These are phyloP conservation scores for Hypholoma fasciculare DNA, from an alignment of 768 basidiomycete genomes.

Conservation along the genomic window DNA sequence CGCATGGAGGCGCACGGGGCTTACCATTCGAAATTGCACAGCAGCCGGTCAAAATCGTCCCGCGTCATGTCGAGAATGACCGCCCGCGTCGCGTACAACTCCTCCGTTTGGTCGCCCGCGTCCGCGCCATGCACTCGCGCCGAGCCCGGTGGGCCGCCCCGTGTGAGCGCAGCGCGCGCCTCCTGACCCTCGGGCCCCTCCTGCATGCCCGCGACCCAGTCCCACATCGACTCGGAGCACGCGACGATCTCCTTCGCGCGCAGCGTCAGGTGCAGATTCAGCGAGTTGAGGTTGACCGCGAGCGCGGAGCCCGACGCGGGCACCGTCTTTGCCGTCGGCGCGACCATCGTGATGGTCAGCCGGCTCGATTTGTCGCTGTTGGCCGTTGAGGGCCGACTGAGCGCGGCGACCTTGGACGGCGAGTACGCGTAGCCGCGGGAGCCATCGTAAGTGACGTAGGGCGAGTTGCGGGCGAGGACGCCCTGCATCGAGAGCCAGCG, in stretches of 20 bases:
- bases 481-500: conserved; percentile 28
- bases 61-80: conserved; percentile 52
- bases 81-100: conserved; percentile 28
- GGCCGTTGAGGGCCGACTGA: conserved; percentile 3
- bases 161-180: conserved; percentile 3
- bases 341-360: not conserved
- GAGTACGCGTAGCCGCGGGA: conserved; percentile 41
- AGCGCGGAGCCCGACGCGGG: conserved; percentile 55
- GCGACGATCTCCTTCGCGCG: conserved; percentile 66
- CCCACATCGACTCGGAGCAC: conserved; percentile 81
- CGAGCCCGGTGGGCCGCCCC: not conserved
- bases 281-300: conserved; percentile 53
- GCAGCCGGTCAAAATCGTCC: conserved; percentile 60
- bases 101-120: conserved; percentile 2
- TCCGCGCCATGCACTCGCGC: conserved; percentile 10
- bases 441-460: conserved; percentile 49
- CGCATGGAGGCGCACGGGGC: conserved; percentile 24
- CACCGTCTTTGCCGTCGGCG: conserved; percentile 10
- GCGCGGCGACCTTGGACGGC: conserved; percentile 34
- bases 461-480: conserved; percentile 38
- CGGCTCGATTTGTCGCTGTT: not conserved
- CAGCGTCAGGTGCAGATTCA: conserved; percentile 65
- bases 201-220: conserved; percentile 62
- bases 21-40: conserved; percentile 62
- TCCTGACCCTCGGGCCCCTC: conserved; percentile 13